These are phyloP conservation scores for Bruguiera parviflora DNA, from an alignment of 345 rosid genomes.

Conservation along the genomic window DNA sequence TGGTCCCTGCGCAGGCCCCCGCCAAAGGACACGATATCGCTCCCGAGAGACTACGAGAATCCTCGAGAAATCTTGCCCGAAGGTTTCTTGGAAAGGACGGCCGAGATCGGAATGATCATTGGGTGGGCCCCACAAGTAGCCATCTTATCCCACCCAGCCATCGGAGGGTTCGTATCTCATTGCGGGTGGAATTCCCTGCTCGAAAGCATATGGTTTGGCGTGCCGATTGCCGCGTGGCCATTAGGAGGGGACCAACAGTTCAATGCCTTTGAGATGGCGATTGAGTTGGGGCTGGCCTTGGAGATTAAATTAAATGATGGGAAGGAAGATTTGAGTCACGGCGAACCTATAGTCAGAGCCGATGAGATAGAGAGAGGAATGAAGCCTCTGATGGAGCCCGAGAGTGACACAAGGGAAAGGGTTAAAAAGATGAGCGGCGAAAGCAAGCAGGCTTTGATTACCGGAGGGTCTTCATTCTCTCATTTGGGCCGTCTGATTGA, in stretches of 20 bases:
- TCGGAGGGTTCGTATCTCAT: slow-evolving; percentile 1
- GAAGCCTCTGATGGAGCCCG: neutral
- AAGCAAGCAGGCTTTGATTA: neutral
- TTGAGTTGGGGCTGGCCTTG: neutral
- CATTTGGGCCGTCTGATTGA: neutral
- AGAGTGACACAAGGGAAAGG: neutral
- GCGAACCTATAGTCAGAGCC: neutral
- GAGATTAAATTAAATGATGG: neutral
- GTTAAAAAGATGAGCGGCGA: neutral
- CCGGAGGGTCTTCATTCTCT: neutral
- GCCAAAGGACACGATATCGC: too few relatives aligned
- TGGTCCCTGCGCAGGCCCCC: neutral
- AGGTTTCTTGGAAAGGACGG: neutral
- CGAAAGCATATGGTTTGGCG: neutral
- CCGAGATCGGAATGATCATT: neutral
- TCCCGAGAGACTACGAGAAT: neutral
- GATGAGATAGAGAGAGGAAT: neutral
- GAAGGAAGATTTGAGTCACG: too few relatives aligned
- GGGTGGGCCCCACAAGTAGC: neutral
- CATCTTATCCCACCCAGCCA: neutral
- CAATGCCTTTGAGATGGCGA: neutral
- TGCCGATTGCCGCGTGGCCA: neutral
- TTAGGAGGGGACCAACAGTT: neutral
- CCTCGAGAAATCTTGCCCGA: neutral
- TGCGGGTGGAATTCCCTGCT: neutral